Base-by-base conservation (phyloP, 805 yeast species). In the Pichia exigua region DNA sequence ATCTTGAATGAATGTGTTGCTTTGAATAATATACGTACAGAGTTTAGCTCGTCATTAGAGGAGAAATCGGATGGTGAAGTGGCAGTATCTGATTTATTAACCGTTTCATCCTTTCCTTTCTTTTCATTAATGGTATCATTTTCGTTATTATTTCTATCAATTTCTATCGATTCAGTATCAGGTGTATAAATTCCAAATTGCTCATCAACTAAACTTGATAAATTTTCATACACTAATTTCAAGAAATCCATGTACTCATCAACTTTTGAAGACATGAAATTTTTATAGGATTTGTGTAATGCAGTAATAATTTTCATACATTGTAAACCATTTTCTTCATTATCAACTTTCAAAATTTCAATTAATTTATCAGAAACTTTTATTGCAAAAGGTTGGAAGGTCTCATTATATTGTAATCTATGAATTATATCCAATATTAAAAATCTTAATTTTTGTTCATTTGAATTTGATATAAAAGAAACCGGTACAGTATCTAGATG, bases 311-410 rank as follows among this genome's bases (percentile, higher is more conserved):
- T 83, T 64, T 88, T 90, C 85, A 94, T 82, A 65, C 95, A 85
- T 48, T 89, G 73, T 1, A 90, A 88, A 47, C 98, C 98, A 65
- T 94, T 94, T 55, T 91, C 97, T 66, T 95, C 99, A 65, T 94
- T 94, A 62, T 95, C 99, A 17, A 71, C 73, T 20, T 77, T 79
- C 53, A 92, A 72, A 15, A 85, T 70, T 22, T 72, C 66, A 59
- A 83, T 79, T 49, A 92, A 69, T 11, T 75, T 70, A 38, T 79
- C 83, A 60, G 87, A 71, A 20, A 89, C 75, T 39, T 73, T 74
- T 35, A 70, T 69, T 1, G 91, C 82, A 64, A 82, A 82, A 0
- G 86, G 86, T 62, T 83, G 85, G 61, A 89, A 81, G 2, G 84
- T 76, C 38, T 90, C 97, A 63, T 86, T 90, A 73, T 87, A 81